phyloP scores from a whole-genome alignment of 306 rosid species.

The Vigna hirtella region DNA sequence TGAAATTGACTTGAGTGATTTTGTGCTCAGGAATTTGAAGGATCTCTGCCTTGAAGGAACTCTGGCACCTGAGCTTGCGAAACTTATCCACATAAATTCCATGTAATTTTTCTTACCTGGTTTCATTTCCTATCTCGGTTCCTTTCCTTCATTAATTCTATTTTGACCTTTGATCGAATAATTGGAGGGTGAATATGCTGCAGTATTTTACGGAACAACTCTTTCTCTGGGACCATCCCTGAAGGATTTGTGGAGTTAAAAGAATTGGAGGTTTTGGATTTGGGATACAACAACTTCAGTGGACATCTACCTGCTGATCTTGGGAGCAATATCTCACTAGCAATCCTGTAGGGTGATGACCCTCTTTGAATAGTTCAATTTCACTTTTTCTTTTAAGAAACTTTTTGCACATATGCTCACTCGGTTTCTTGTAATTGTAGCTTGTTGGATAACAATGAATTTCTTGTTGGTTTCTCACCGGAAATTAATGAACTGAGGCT shows the following conservation, averaged over 20 bases:
- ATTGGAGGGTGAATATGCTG: constrained; percentile 24
- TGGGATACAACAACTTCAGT: constrained; percentile 80
- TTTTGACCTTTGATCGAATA: constrained; percentile 9
- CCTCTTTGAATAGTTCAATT: constrained; percentile 28
- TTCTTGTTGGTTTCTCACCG: constrained; percentile 68
- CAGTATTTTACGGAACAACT: constrained; percentile 87
- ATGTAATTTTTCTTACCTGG: constrained; percentile 58
- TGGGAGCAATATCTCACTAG: constrained; percentile 63
- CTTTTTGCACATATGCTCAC: constrained; percentile 24
- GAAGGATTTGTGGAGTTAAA: constrained; percentile 61
- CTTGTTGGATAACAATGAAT: constrained; percentile 77
- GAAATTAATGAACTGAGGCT: constrained; percentile 62
- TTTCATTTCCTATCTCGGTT: constrained; percentile 14
- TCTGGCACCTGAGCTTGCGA: constrained; percentile 65
- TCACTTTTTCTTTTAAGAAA: not conserved
- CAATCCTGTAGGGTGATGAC: constrained; percentile 74
- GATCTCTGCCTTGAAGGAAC: constrained; percentile 87
- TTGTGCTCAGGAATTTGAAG: constrained; percentile 70
- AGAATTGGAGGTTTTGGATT: constrained; percentile 86
- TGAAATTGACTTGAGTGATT: not conserved
- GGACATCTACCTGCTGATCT: constrained; percentile 68
- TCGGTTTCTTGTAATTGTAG: constrained; percentile 56
- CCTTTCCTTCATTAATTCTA: not conserved
- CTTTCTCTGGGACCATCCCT: constrained; percentile 74
- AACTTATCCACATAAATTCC: constrained; percentile 73